Base-by-base conservation (phyloP, 1,139 yeast genomes). In the Diutina catenulata region DNA sequence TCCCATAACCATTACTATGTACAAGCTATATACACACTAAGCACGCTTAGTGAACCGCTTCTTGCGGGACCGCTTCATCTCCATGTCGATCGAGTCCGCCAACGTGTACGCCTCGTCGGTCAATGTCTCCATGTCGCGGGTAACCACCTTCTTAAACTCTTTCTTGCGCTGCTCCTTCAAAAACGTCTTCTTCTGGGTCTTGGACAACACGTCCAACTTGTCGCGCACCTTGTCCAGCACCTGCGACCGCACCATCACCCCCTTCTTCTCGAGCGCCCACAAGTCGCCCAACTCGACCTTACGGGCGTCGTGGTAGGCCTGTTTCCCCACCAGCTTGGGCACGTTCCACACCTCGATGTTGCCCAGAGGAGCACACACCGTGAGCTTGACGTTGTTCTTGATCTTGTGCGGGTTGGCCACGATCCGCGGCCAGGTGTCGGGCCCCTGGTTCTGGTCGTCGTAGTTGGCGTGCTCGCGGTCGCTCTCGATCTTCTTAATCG, bases 271-370 rank as follows among this genome's bases (percentile, higher is more conserved):
- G 39, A 84, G 62, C 0, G 81, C 80, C 97, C 97, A 91, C 40
- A 80, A 59, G 53, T 91, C 99, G n/a, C 96, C 95, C 50, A 76
- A 73, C 28, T 59, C 61, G 0, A 84, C 74, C 54, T 91, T 88
- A 42, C 97, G 69, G 0, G 95, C 95, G 60, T 91, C 97, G 48
- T 84, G 94, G 50, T 86, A 91, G 2, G 67, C 75, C 46, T 77
- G 81, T 47, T 76, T 76, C 10, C 84, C 83, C 41, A 74, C 68
- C 19, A 94, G 78, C 53, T 80, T 82, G 1, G 97, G 82, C 3
- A 91, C 70, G 20, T 79, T 81, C 95, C 96, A 86, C 42, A 79
- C 75, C 57, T 88, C 96, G 36, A 87, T 60, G 37, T 71, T 68
- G 1, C 95, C 95, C 8, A 80, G 68, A 1, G 87, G 74, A 0